Percentiles rank a stretch among this genome's conserved stretches.
phyloP scores from a whole-genome alignment of 306 rosid genomes.

The Citrullus amarus region DNA sequence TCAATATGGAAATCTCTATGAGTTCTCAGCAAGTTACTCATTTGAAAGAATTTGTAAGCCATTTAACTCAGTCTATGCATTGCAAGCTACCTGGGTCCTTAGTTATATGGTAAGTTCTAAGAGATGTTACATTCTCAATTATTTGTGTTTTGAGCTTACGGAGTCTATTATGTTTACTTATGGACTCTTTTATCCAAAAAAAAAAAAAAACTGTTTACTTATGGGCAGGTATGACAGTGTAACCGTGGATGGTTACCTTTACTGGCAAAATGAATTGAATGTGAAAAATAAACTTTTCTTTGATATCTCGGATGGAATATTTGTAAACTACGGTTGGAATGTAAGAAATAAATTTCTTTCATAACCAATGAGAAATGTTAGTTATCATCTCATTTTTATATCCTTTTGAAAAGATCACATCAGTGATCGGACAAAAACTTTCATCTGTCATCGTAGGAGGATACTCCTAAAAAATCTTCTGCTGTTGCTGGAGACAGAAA shows the following conservation, averaged over 20 bases:
- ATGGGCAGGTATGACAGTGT: constrained; percentile 59
- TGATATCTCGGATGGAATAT: constrained; percentile 17
- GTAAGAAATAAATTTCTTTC: constrained; percentile 26
- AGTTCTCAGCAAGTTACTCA: constrained; percentile 36
- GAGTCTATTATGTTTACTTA: neutral
- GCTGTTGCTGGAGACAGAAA: constrained; percentile 66
- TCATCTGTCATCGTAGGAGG: constrained; percentile 28
- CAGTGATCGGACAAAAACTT: neutral
- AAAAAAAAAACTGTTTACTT: constrained; percentile 1
- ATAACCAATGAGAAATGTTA: neutral
- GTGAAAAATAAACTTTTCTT: constrained; percentile 4
- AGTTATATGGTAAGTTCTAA: constrained; percentile 59
- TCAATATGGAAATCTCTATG: constrained; percentile 69
- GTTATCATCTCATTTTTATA: neutral
- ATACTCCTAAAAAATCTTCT: constrained; percentile 52
- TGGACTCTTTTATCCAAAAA: too few species aligned
- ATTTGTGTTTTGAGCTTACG: neutral
- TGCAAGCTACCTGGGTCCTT: constrained; percentile 62
- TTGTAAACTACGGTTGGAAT: constrained; percentile 72
- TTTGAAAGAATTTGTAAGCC: constrained; percentile 63
- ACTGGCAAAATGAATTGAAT: constrained; percentile 22
- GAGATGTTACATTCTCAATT: constrained; percentile 1
- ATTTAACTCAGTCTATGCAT: constrained; percentile 48
- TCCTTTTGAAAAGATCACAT: neutral
- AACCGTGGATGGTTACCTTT: neutral